Evolutionary conservation across 2,329 filamentous ascomycete genomes (phyloP).

Genomic region (Cryoendolithus antarcticus): DNA sequence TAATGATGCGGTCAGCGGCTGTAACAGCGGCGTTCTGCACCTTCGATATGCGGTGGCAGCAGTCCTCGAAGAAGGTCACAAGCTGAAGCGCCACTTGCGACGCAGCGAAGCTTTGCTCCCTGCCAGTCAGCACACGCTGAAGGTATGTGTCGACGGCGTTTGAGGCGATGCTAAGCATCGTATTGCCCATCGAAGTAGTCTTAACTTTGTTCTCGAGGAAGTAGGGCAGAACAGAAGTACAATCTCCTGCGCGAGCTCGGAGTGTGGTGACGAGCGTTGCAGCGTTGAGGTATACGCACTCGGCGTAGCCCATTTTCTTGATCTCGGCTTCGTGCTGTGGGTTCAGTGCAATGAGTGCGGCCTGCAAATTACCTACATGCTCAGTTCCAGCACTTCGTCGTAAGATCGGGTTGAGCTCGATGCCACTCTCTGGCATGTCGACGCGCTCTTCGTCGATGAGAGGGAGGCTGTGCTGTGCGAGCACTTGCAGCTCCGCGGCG

Average conservation of each 20-base stretch:
- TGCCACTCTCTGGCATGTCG: slow-evolving; percentile 86
- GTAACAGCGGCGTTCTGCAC: slow-evolving; percentile 77
- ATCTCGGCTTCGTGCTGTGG: slow-evolving; percentile 69
- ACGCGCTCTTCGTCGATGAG: slow-evolving; percentile 79
- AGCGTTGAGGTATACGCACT: slow-evolving; percentile 83
- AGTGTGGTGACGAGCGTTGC: slow-evolving; percentile 81
- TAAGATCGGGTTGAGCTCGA: slow-evolving; percentile 89
- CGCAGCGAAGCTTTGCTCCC: slow-evolving; percentile 69
- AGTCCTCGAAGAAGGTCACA: slow-evolving; percentile 70
- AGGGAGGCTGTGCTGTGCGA: slow-evolving; percentile 79
- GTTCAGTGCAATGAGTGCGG: slow-evolving; percentile 58
- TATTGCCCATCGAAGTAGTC: slow-evolving; percentile 45
- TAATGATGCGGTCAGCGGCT: slow-evolving; percentile 77
- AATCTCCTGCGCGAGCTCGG: slow-evolving; percentile 75
- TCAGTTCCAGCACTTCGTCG: slow-evolving; percentile 73
- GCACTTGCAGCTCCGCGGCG: slow-evolving; percentile 62
- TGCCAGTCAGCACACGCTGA: slow-evolving; percentile 57
- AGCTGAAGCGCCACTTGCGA: slow-evolving; percentile 80
- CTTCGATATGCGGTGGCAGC: slow-evolving; percentile 84
- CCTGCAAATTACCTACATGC: slow-evolving; percentile 69
- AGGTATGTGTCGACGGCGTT: slow-evolving; percentile 71
- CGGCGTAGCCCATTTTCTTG: slow-evolving; percentile 71
- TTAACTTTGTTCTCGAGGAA: slow-evolving; percentile 84
- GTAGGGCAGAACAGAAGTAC: slow-evolving; percentile 78
- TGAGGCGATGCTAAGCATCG: slow-evolving; percentile 51